A percentile compares a stretch with the other conserved stretches of the same genome.
These are phyloP conservation scores for Prunella vulgaris DNA, from an alignment of 257 asterid species.

Conservation along the genomic window DNA sequence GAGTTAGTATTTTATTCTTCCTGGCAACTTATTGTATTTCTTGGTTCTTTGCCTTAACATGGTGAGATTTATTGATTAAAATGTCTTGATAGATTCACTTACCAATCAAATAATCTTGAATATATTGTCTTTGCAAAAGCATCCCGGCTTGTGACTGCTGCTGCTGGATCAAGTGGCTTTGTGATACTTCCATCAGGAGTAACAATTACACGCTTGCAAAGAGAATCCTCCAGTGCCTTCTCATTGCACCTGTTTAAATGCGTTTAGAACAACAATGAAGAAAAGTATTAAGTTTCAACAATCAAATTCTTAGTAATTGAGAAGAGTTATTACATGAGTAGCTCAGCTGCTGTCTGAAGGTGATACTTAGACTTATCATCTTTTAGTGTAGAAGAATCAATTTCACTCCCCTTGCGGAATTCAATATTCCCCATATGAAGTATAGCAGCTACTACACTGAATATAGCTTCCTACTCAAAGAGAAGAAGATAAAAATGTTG, in stretches of 20 bases:
- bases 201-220: slow-evolving; percentile 85
- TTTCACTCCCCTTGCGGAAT: slow-evolving; percentile 73
- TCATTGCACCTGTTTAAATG: slow-evolving; percentile 56
- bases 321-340: slow-evolving; percentile 57
- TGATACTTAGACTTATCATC: slow-evolving; percentile 65
- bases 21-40: neutral
- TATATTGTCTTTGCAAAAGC: slow-evolving; percentile 90
- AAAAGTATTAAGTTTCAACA: neutral
- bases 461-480: slow-evolving; percentile 71
- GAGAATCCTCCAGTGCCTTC: slow-evolving; percentile 77
- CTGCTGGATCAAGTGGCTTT: slow-evolving; percentile 81
- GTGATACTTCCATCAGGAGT: slow-evolving; percentile 96
- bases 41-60: slow-evolving; percentile 3
- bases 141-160: slow-evolving; percentile 89
- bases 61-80: neutral
- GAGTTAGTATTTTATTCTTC: neutral
- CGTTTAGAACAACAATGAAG: slow-evolving; percentile 6
- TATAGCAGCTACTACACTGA: slow-evolving; percentile 91
- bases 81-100: slow-evolving; percentile 15
- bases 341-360: slow-evolving; percentile 86
- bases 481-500: neutral
- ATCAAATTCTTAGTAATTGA: neutral
- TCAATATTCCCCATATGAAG: slow-evolving; percentile 89
- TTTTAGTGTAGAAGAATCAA: slow-evolving; percentile 75
- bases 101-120: slow-evolving; percentile 97